Evolutionary conservation across 2,329 filamentous ascomycete genomes (phyloP), one percentile per base, ranked within the genome.

Genomic region (Neofusicoccum umdonicola): DNA sequence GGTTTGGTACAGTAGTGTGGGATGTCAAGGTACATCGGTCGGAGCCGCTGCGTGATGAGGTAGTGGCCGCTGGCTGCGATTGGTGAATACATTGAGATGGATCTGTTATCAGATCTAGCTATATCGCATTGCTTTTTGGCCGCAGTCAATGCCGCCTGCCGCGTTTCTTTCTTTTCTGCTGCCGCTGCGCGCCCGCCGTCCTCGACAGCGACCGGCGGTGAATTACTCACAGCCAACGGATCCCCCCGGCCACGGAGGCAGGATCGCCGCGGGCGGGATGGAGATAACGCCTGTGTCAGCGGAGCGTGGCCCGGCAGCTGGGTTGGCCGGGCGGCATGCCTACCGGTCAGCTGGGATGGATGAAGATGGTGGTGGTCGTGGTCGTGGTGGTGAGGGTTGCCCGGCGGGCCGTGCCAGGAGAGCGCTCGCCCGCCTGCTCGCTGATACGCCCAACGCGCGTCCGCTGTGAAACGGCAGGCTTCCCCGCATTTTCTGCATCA

Each of bases 401-500:
- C 31, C n/a, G 12, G 22, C 22, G 47, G 56, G n/a, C 9, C 13
- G 27, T 45, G 56, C 41, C 42, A 39, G 17, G 42, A 31, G 9
- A 9, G 31, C n/a, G 7, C 13, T 6, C 42, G 42, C 15, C 27
- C 7, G 27, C 27, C 4, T 47, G 42, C 39, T 13, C 39, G 12
- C 8, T 57, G 50, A 52, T 37, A 37, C 34, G 50, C 31, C 41
- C 37, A 45, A 60, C 56, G 27, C 42, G 42, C 56, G 56, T 22
- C 47, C 13, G 56, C 35, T 22, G 56, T 47, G 56, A 60, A 60
- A 60, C 56, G 41, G 56, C 56, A 60, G 42, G 56, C 56, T 60
- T 60, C 56, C 56, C 56, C 56, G 56, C 56, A 60, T 60, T 60
- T 48, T 44, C 42, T 52, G 50, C 47, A 51, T 34, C 39, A 45